A percentile compares a stretch with the other conserved stretches of the same genome.
Conservation (phyloP, 2,329 filamentous ascomycete genomes). For the Colletotrichum spaethianum region DNA sequence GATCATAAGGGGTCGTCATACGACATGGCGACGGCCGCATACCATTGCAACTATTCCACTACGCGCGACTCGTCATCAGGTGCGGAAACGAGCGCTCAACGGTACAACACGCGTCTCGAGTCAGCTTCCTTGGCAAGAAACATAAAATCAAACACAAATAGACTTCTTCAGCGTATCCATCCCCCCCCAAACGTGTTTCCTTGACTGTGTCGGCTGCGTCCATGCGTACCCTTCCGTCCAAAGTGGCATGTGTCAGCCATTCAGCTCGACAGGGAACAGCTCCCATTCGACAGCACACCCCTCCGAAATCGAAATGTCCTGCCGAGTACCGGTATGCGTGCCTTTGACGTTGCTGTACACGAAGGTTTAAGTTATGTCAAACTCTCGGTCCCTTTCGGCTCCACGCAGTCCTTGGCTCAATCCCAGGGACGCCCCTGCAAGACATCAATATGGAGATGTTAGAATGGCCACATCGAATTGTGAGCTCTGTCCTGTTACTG, state of each 20-base stretch:
- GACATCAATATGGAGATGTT: background rate
- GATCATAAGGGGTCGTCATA: background rate
- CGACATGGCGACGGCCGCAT: background rate
- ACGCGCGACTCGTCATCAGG: background rate
- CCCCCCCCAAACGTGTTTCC: constrained; percentile 7
- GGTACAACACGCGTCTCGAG: background rate
- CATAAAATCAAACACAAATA: background rate
- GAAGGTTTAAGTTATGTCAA: constrained; percentile 30
- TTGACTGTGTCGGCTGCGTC: background rate
- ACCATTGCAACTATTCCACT: background rate
- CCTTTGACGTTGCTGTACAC: background rate
- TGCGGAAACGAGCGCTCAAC: background rate
- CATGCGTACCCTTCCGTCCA: constrained; percentile 1
- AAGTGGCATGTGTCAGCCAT: constrained; percentile 9
- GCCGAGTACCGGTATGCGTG: background rate
- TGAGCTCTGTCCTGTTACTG: background rate
- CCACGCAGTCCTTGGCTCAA: constrained; percentile 1
- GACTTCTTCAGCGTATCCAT: background rate
- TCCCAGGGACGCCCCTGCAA: constrained; percentile 1
- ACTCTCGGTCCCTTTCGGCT: background rate
- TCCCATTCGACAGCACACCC: background rate
- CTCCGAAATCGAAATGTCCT: background rate
- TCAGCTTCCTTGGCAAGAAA: background rate
- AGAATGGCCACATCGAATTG: constrained; percentile 11
- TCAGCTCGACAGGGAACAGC: constrained; percentile 34